These are phyloP conservation scores for Phytopythium kandeliae DNA, from an alignment of 352 stramenopile genomes.

Conservation along the genomic window DNA sequence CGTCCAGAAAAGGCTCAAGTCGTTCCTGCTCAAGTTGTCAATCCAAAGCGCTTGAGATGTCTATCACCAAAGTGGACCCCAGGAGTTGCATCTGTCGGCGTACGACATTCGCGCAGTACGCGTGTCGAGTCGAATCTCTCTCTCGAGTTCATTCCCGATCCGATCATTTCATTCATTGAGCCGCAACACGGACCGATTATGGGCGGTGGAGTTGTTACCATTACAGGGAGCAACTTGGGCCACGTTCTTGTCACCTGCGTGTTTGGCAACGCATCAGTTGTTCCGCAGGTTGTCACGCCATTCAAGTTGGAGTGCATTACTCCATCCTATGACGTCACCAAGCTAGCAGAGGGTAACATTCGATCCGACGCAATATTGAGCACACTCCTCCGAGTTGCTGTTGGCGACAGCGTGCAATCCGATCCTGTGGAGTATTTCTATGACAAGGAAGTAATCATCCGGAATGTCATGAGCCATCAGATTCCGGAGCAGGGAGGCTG, in stretches of 20 bases:
- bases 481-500: slow-evolving; percentile 13
- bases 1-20: slow-evolving; percentile 6
- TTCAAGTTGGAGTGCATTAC: slow-evolving; percentile 15
- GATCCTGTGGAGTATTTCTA: slow-evolving; percentile 22
- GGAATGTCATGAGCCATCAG: slow-evolving; percentile 11
- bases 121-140: slow-evolving; percentile 11
- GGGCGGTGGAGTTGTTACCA: slow-evolving; percentile 20
- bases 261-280: slow-evolving; percentile 16
- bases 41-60: slow-evolving; percentile 16
- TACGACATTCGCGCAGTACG: slow-evolving; percentile 17
- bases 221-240: slow-evolving; percentile 17
- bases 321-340: slow-evolving; percentile 2
- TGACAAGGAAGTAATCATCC: slow-evolving; percentile 14
- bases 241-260: slow-evolving; percentile 13
- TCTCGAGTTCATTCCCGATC: slow-evolving; percentile 19
- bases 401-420: slow-evolving; percentile 18
- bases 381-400: slow-evolving; percentile 8
- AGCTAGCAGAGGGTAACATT: not conserved
- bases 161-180: slow-evolving; percentile 13
- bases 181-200: slow-evolving; percentile 18
- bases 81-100: slow-evolving; percentile 16
- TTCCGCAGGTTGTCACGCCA: slow-evolving; percentile 11
- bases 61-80: slow-evolving; percentile 22
- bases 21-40: slow-evolving; percentile 19
- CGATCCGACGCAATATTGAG: not conserved